phyloP scores from a whole-genome alignment of 2,329 filamentous ascomycete species.

The Zasmidium angulare region DNA sequence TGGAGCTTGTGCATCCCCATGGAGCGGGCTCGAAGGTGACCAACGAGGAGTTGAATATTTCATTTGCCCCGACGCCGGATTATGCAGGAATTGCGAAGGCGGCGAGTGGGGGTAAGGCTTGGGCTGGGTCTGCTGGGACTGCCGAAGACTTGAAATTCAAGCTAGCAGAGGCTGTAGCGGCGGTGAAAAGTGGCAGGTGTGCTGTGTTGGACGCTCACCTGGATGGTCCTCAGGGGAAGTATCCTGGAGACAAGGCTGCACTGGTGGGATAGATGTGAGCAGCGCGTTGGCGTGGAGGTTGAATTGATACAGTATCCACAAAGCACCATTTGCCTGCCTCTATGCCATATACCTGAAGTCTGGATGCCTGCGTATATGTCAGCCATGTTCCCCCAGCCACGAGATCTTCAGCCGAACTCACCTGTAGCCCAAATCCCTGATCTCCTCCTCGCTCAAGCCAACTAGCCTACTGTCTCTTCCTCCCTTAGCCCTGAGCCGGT shows the following conservation, averaged over 20 bases:
- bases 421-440: constrained; percentile 51
- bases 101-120: constrained; percentile 61
- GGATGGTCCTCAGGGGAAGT: constrained; percentile 58
- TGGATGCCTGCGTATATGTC: constrained; percentile 41
- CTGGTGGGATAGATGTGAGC: constrained; percentile 10
- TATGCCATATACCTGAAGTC: constrained; percentile 57
- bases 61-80: constrained; percentile 64
- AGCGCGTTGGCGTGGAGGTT: not conserved
- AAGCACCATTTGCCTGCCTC: not conserved
- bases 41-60: constrained; percentile 66
- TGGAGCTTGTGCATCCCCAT: constrained; percentile 65
- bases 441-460: constrained; percentile 50
- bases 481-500: constrained; percentile 49
- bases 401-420: not conserved
- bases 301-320: not conserved
- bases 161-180: constrained; percentile 58
- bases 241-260: constrained; percentile 39
- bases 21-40: constrained; percentile 61
- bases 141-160: constrained; percentile 55
- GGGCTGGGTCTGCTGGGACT: constrained; percentile 60
- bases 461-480: constrained; percentile 52
- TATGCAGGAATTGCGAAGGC: constrained; percentile 68
- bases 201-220: constrained; percentile 64
- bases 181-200: constrained; percentile 56
- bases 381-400: not conserved